These are phyloP conservation scores for Boletus vinaceobasis DNA, from an alignment of 768 basidiomycete species.

Conservation along the genomic window DNA sequence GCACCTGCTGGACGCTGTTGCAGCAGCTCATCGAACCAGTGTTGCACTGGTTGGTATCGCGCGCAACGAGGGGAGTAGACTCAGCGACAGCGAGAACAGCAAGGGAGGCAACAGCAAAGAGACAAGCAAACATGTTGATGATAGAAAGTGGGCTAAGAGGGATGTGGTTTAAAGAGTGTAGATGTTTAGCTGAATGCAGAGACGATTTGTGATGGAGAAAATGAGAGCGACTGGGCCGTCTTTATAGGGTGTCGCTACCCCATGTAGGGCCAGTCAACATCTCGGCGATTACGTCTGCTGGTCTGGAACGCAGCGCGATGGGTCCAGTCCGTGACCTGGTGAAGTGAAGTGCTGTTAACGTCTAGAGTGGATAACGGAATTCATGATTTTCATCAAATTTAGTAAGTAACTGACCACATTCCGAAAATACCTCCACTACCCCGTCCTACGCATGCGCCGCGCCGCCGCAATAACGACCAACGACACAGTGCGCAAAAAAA, in stretches of 20 bases:
- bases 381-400: no score
- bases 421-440: no score
- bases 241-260: not conserved
- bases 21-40: conserved; percentile 15
- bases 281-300: not conserved
- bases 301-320: conserved; percentile 6
- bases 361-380: not conserved
- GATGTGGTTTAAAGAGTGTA: conserved; percentile 7
- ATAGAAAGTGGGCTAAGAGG: not conserved
- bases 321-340: not conserved
- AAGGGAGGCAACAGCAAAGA: conserved; percentile 15
- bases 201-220: not conserved
- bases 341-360: conserved; percentile 7
- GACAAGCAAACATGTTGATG: conserved; percentile 17
- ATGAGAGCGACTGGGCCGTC: not conserved
- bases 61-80: not conserved
- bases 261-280: not conserved
- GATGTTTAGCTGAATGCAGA: not conserved
- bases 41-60: conserved; percentile 7
- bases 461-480: no score
- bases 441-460: no score
- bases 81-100: conserved; percentile 13
- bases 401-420: no score
- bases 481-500: no score
- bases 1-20: conserved; percentile 4